phyloP scores from a whole-genome alignment of 2,329 filamentous ascomycete species.

The Calonectria multiphialidica region DNA sequence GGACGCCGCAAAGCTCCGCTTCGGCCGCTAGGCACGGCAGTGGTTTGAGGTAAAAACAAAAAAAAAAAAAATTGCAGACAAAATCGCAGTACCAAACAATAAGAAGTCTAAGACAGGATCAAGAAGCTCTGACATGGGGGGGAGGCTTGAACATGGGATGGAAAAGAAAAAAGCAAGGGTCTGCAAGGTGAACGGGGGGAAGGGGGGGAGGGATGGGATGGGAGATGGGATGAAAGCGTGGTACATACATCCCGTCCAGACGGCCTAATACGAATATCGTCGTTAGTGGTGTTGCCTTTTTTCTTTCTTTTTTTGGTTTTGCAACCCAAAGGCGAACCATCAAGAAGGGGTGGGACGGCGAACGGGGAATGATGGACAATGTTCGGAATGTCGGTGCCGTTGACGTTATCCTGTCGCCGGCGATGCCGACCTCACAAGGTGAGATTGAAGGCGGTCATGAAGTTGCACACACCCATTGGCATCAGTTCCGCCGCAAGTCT shows the following conservation, averaged over 20 bases:
- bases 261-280: neutral
- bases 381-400: slow-evolving; percentile 2
- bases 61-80: neutral
- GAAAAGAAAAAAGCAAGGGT: neutral
- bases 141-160: neutral
- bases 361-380: neutral
- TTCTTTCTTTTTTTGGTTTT: neutral
- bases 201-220: neutral
- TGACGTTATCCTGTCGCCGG: slow-evolving; percentile 13
- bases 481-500: neutral
- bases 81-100: neutral
- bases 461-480: neutral
- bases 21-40: slow-evolving; percentile 17
- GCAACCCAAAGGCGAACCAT: slow-evolving; percentile 1
- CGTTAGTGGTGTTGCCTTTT: neutral
- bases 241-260: neutral
- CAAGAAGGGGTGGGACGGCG: too few relatives aligned
- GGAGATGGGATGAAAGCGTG: neutral
- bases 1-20: slow-evolving; percentile 14
- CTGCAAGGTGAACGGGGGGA: neutral
- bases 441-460: slow-evolving; percentile 10
- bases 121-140: neutral
- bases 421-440: slow-evolving; percentile 3
- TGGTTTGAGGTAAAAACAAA: neutral
- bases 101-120: neutral